Base-by-base conservation (phyloP, 305 asterid species). In the Andrographis paniculata region DNA sequence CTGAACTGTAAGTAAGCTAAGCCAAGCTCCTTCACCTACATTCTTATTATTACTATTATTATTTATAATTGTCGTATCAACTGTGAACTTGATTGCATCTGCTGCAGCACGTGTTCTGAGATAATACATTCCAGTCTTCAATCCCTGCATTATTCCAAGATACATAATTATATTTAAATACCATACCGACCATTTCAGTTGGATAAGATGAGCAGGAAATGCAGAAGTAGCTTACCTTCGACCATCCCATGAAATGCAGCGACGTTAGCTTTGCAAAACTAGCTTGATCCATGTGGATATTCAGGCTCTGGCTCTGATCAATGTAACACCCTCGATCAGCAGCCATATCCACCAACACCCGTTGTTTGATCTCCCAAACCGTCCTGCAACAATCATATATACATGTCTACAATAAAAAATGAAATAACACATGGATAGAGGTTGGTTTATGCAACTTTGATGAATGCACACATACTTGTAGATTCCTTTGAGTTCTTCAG, bases 81-180 rank as follows among this genome's bases (percentile, higher is more conserved):
- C 95, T 3, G 99, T 91, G 71, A 84, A 87, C 66, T 91, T 80
- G 71, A 87, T 87, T 16, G 99, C 99, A 65, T 86, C 95, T 17
- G 95, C 96, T 56, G 96, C 96, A 41, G 99, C 94, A 8, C 93
- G 95, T 11, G 99, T 68, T 51, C 96, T 68, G 11, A 91, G 73
- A 61, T 86, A 91, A 63, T 85, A 89, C 98, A 89, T 82, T 55
- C 96, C 96, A 0, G 98, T 86, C 77, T 89, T 89, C 81, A 89
- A 55, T 30, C 95, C 98, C 98, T 38, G 14, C 43, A 38, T 1
- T 6, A n/a, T n/a, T n/a, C n/a, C n/a, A n/a, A n/a, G n/a, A n/a
- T n/a, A n/a, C n/a, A n/a, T n/a, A n/a, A n/a, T n/a, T n/a, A n/a
- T n/a, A n/a, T n/a, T n/a, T n/a, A 28, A 28, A 28, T 1, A 28